Evolutionary conservation across 371 early-diverging fungal species (phyloP).

Genomic region (Mortierella sp.): DNA sequence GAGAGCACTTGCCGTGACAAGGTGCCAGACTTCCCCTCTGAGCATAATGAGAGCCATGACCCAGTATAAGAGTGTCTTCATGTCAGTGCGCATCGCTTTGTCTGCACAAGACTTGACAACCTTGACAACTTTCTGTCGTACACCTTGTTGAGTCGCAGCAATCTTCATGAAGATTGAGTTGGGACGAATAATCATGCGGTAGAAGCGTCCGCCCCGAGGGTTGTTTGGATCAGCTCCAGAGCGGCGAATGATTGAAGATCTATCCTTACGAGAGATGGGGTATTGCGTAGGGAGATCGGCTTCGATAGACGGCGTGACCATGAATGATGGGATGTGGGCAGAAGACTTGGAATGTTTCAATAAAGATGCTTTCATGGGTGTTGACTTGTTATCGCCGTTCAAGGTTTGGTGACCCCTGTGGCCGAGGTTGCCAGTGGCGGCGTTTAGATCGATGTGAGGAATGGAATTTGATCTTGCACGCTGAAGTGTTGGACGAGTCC

Average conservation of each 20-base stretch:
- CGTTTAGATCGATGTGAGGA: slow-evolving; percentile 41
- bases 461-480: slow-evolving; percentile 49
- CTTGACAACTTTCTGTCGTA: slow-evolving; percentile 40
- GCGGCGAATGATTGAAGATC: slow-evolving; percentile 18
- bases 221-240: slow-evolving; percentile 28
- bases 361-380: slow-evolving; percentile 30
- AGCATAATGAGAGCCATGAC: slow-evolving; percentile 53
- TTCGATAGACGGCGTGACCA: slow-evolving; percentile 50
- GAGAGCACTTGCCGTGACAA: slow-evolving; percentile 45
- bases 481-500: slow-evolving; percentile 17
- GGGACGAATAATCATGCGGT: slow-evolving; percentile 43
- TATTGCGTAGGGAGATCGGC: slow-evolving; percentile 46
- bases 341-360: slow-evolving; percentile 45
- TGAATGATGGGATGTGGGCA: slow-evolving; percentile 48
- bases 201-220: slow-evolving; percentile 24
- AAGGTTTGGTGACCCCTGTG: slow-evolving; percentile 19
- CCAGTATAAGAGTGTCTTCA: slow-evolving; percentile 53
- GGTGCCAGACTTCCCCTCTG: slow-evolving; percentile 53
- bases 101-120: slow-evolving; percentile 50
- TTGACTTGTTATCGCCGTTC: slow-evolving; percentile 5
- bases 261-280: slow-evolving; percentile 36
- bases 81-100: slow-evolving; percentile 41
- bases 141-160: slow-evolving; percentile 26
- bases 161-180: slow-evolving; percentile 54
- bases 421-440: background rate